A percentile compares a stretch with the other conserved stretches of the same genome.
These are phyloP conservation scores for Trichoderma erinaceum DNA, from an alignment of 495 filamentous ascomycete species.

Conservation along the genomic window DNA sequence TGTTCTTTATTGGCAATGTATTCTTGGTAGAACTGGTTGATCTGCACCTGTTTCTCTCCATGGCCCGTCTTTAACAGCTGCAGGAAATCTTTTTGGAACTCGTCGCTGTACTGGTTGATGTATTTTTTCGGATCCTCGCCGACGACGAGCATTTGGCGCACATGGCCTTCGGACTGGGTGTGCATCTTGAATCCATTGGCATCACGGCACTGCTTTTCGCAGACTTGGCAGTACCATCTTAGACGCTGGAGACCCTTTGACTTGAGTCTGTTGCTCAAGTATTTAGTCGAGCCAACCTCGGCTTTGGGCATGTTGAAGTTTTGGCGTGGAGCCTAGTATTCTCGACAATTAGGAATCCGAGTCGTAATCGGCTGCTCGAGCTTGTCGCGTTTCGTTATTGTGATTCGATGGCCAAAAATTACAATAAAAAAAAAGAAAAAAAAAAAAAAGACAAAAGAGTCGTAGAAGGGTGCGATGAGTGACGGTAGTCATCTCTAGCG, in stretches of 20 bases:
- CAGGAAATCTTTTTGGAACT: conserved; percentile 80
- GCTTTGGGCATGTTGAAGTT: conserved; percentile 75
- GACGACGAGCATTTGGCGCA: conserved; percentile 76
- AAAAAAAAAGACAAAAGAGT: not conserved
- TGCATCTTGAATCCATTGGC: conserved; percentile 79
- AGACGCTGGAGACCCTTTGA: conserved; percentile 79
- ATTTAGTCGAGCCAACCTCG: conserved; percentile 81
- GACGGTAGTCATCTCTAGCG: not conserved
- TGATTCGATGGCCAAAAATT: no score
- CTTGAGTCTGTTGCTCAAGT: conserved; percentile 84
- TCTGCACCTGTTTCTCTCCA: conserved; percentile 74
- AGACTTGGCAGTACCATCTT: conserved; percentile 77
- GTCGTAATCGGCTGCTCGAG: not conserved
- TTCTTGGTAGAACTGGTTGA: conserved; percentile 91
- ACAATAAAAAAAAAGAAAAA: no score
- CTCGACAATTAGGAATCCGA: not conserved
- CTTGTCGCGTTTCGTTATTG: conserved; percentile 3
- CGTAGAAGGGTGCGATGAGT: not conserved
- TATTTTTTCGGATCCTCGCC: conserved; percentile 75
- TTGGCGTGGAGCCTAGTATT: not conserved
- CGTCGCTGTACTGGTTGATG: conserved; percentile 66
- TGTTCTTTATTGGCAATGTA: conserved; percentile 77
- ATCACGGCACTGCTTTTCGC: conserved; percentile 56
- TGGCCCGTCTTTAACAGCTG: conserved; percentile 68
- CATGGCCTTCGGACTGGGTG: conserved; percentile 72